Conservation (phyloP, 1,139 yeast genomes). For the Candida albicans region DNA sequence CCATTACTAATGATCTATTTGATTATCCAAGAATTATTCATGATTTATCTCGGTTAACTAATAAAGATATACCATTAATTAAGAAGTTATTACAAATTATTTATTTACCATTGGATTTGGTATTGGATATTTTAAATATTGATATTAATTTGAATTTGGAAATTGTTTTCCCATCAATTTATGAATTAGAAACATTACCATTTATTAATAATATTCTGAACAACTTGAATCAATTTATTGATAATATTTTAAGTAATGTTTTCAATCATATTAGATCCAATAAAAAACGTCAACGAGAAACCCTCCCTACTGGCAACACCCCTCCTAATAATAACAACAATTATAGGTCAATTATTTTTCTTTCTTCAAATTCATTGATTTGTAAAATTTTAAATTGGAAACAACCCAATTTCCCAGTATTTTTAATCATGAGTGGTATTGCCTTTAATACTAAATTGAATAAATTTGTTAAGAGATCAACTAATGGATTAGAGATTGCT, state of each 20-base stretch:
- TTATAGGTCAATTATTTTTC: constrained; percentile 67
- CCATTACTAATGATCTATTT: constrained; percentile 43
- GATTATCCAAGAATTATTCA: constrained; percentile 45
- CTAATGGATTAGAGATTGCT: constrained; percentile 32
- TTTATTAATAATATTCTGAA: constrained; percentile 49
- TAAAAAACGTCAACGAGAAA: constrained; percentile 26
- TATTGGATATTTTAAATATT: constrained; percentile 55
- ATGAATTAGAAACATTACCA: constrained; percentile 56
- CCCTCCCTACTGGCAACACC: neutral
- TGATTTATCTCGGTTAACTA: constrained; percentile 40
- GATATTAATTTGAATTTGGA: constrained; percentile 74
- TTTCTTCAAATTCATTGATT: constrained; percentile 82
- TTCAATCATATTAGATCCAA: constrained; percentile 73
- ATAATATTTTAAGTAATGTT: constrained; percentile 65
- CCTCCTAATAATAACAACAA: neutral
- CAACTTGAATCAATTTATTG: constrained; percentile 73
- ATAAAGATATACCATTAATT: constrained; percentile 36
- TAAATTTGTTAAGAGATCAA: constrained; percentile 40
- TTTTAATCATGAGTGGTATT: constrained; percentile 75
- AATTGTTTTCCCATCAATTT: constrained; percentile 76
- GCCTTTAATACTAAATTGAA: constrained; percentile 32
- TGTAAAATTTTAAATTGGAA: constrained; percentile 96
- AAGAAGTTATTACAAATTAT: constrained; percentile 43
- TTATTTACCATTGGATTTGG: constrained; percentile 62
- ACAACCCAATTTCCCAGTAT: constrained; percentile 96